These are phyloP conservation scores for Monilinia fructigena DNA, from an alignment of 2,329 filamentous ascomycete genomes.

Conservation along the genomic window DNA sequence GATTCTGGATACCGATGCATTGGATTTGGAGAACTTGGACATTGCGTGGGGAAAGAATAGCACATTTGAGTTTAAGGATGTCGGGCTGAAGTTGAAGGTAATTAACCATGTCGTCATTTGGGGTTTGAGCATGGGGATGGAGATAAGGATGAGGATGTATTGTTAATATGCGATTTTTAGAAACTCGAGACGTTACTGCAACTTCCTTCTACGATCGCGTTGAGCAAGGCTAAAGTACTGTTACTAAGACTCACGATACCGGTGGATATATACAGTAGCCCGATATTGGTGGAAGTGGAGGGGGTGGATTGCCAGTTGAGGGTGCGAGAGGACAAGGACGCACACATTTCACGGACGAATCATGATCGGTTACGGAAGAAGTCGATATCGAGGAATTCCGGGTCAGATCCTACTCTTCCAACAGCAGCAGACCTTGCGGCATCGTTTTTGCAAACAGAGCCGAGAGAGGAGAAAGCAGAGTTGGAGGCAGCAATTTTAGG, in stretches of 20 bases:
- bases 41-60: constrained; percentile 79
- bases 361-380: constrained; percentile 38
- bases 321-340: constrained; percentile 44
- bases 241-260: constrained; percentile 80
- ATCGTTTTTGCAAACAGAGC: constrained; percentile 74
- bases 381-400: constrained; percentile 30
- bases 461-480: constrained; percentile 61
- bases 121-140: background rate
- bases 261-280: constrained; percentile 81
- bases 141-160: constrained; percentile 3
- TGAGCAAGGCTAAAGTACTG: constrained; percentile 72
- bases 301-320: constrained; percentile 72
- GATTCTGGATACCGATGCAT: constrained; percentile 79
- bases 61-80: constrained; percentile 81
- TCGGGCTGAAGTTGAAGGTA: constrained; percentile 77
- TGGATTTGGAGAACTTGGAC: constrained; percentile 84
- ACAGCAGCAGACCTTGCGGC: constrained; percentile 71
- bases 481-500: constrained; percentile 67
- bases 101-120: constrained; percentile 45
- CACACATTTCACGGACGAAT: constrained; percentile 37
- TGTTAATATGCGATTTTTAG: constrained; percentile 47
- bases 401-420: constrained; percentile 50
- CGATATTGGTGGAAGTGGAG: constrained; percentile 78
- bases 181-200: constrained; percentile 75
- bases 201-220: constrained; percentile 68